Percentiles rank a stretch among this genome's conserved stretches.
Evolutionary conservation across 2,329 filamentous ascomycete genomes (phyloP).

Genomic region (Periconia sp.): DNA sequence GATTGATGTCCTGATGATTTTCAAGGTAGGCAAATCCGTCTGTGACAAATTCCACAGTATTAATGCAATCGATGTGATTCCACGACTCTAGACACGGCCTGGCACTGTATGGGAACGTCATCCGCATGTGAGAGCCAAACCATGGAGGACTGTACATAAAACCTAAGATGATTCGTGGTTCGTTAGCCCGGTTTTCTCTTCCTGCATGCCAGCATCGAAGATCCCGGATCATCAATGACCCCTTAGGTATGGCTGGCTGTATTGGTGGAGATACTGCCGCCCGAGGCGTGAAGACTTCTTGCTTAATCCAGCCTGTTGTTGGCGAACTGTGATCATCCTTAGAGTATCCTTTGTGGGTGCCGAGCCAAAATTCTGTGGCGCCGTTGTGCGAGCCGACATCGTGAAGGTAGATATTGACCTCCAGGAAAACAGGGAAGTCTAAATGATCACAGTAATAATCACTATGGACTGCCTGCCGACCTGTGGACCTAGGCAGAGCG

Average conservation of each 20-base stretch:
- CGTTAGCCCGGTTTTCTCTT: constrained; percentile 48
- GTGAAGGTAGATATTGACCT: constrained; percentile 52
- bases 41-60: constrained; percentile 45
- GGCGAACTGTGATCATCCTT: constrained; percentile 29
- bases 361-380: constrained; percentile 56
- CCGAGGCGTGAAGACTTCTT: constrained; percentile 39
- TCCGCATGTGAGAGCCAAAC: constrained; percentile 41
- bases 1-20: constrained; percentile 11
- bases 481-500: constrained; percentile 16
- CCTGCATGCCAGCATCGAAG: constrained; percentile 54
- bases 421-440: constrained; percentile 47
- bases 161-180: constrained; percentile 50
- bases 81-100: constrained; percentile 39
- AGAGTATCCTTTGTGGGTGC: constrained; percentile 48
- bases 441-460: constrained; percentile 22
- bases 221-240: constrained; percentile 50
- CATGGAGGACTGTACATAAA: constrained; percentile 47
- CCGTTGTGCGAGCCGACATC: constrained; percentile 51
- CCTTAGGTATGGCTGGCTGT: constrained; percentile 48
- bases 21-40: constrained; percentile 47
- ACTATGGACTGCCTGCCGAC: constrained; percentile 28
- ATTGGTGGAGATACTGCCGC: constrained; percentile 42
- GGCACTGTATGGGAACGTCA: constrained; percentile 39
- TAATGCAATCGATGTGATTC: constrained; percentile 35
- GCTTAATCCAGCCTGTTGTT: constrained; percentile 35